Evolutionary conservation across 371 early-diverging fungal species (phyloP), one percentile per base, ranked within the genome.

Genomic region (Parasitella parasitica): DNA sequence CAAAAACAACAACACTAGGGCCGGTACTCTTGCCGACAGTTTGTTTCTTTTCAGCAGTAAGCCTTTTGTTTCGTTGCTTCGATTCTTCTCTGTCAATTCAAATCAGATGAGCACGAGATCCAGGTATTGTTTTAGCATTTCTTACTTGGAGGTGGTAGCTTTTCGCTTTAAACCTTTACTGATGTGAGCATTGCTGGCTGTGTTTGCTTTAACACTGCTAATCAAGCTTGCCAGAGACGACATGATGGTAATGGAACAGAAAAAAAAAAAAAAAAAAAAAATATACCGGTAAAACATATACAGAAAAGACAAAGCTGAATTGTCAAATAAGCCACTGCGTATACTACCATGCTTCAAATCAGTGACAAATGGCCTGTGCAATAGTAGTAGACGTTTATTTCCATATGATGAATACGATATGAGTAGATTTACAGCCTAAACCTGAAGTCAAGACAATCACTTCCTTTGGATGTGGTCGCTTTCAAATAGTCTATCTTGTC

Each of bases 1-100:
- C 76, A 48, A 80, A 80, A 3, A 80, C 81, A 58, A 76, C 72
- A 6, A 80, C 74, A 37, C 64, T 53, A 20, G 77, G 81, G 2
- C 64, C 80, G 4, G 9, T 61, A 11, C 22, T 16, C 35, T n/a
- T 59, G 15, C 7, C 8, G 4, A 16, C 30, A 26, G 4, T 22
- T 39, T 55, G 56, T 27, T 55, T 36, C 18, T 26, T 36, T 38
- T 38, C 36, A 28, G n/a, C n/a, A 16, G 18, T n/a, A 4, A 39
- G 9, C 18, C 43, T 62, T 46, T 53, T 65, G 38, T 20, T 49
- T 41, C 58, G 57, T 30, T 36, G 38, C 6, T 54, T 56, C 22
- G 55, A 38, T 11, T 54, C 62, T 49, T 54, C 48, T 16, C 37
- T 55, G 28, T 0, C 24, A 39, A 6, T 28, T 20, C n/a, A 41